Percentiles rank a stretch among this genome's conserved stretches.
Evolutionary conservation across 1,139 yeast species (phyloP).

Genomic region (Diutina sp.): DNA sequence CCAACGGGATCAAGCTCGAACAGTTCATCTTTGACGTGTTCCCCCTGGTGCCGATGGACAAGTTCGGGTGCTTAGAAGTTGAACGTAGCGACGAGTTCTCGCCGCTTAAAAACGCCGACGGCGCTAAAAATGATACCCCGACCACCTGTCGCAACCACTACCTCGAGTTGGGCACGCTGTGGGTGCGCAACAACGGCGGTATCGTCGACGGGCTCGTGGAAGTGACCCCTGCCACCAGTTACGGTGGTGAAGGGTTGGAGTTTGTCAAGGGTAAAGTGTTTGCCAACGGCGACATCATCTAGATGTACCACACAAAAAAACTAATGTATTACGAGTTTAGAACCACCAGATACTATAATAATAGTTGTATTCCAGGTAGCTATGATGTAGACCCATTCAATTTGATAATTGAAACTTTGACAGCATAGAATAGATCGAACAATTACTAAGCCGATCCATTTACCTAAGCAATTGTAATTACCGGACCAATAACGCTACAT

Average conservation of each 20-base stretch:
- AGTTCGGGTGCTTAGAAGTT: conserved; percentile 90
- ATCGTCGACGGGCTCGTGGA: conserved; percentile 51
- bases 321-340: background rate
- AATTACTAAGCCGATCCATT: too few relatives aligned
- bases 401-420: too few relatives aligned
- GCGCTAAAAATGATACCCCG: conserved; percentile 73
- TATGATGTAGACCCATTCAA: too few relatives aligned
- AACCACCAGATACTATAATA: too few relatives aligned
- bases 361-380: background rate
- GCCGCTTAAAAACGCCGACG: conserved; percentile 87
- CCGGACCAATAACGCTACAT: too few relatives aligned
- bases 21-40: conserved; percentile 97
- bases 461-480: too few relatives aligned
- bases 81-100: conserved; percentile 77
- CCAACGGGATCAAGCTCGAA: conserved; percentile 90
- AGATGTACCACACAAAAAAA: conserved; percentile 2
- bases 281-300: conserved; percentile 27
- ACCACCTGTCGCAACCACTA: conserved; percentile 63
- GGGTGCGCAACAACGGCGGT: conserved; percentile 69
- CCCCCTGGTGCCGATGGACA: conserved; percentile 57
- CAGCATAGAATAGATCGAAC: too few relatives aligned
- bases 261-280: conserved; percentile 40
- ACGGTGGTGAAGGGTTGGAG: conserved; percentile 75
- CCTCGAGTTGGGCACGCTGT: conserved; percentile 57
- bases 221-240: conserved; percentile 62